Conservation (phyloP, 345 rosid species). For the Euclidium syriacum region DNA sequence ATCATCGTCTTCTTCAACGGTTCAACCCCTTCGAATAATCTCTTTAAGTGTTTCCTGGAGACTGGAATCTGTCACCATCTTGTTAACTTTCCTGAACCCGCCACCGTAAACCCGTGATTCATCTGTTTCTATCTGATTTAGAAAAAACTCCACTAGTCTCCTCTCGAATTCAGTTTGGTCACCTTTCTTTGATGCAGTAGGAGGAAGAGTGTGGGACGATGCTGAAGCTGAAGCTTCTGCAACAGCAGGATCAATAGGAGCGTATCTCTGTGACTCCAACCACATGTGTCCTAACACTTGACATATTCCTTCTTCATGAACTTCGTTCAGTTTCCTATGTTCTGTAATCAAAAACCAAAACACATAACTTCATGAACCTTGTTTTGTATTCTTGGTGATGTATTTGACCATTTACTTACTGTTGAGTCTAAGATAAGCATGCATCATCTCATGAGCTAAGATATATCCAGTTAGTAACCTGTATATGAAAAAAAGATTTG, state of each 20-base stretch:
- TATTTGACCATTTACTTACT: no score
- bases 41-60: no score
- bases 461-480: constrained; percentile 82
- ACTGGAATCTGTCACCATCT: no score
- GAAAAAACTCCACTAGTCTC: constrained; percentile 61
- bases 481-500: background rate
- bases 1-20: no score
- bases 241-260: constrained; percentile 17
- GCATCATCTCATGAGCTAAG: constrained; percentile 90
- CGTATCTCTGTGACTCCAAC: constrained; percentile 67
- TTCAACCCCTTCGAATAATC: no score
- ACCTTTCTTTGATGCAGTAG: constrained; percentile 45
- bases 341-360: background rate
- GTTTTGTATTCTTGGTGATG: no score
- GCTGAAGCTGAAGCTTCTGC: background rate
- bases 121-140: constrained; percentile 61
- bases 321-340: constrained; percentile 27
- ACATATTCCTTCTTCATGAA: constrained; percentile 86
- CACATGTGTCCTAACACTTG: constrained; percentile 83
- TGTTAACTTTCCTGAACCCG: constrained; percentile 62
- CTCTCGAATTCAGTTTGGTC: constrained; percentile 42
- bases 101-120: constrained; percentile 61
- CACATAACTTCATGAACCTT: no score
- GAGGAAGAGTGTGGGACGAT: constrained; percentile 34
- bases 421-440: constrained; percentile 82